Evolutionary conservation across 2,329 filamentous ascomycete genomes (phyloP).

Genomic region (Cercospora sp.): DNA sequence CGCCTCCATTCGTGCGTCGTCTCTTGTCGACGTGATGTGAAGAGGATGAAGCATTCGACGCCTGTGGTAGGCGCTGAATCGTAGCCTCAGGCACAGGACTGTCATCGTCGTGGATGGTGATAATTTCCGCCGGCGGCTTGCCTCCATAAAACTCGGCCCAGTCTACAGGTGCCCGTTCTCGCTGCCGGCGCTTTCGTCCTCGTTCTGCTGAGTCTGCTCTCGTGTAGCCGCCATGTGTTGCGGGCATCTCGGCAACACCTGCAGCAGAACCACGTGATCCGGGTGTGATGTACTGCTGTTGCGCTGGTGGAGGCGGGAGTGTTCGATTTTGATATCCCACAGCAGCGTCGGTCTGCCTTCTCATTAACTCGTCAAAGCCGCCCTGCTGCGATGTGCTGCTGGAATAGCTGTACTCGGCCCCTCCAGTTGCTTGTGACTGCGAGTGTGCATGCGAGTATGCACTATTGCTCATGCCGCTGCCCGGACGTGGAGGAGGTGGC

Average conservation of each 20-base stretch:
- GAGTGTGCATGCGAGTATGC: constrained; percentile 27
- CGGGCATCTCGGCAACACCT: constrained; percentile 17
- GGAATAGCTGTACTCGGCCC: constrained; percentile 32
- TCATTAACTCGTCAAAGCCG: constrained; percentile 30
- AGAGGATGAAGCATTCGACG: constrained; percentile 31
- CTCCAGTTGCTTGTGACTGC: constrained; percentile 31
- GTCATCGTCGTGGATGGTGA: constrained; percentile 54
- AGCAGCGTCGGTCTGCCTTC: constrained; percentile 32
- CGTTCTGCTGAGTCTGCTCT: constrained; percentile 23
- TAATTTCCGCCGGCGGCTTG: constrained; percentile 51
- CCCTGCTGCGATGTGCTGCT: constrained; percentile 21
- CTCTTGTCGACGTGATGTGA: constrained; percentile 68
- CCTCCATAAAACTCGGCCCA: constrained; percentile 42
- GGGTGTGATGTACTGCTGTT: constrained; percentile 23
- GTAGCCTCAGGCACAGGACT: constrained; percentile 30
- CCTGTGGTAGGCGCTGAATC: constrained; percentile 27
- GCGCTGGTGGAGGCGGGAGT: constrained; percentile 24
- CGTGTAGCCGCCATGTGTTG: constrained; percentile 16
- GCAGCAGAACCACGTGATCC: constrained; percentile 31
- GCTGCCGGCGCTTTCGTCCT: constrained; percentile 26
- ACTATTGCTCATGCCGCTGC: constrained; percentile 36
- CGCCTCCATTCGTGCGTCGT: constrained; percentile 60
- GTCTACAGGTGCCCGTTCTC: constrained; percentile 35
- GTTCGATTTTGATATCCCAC: constrained; percentile 29
- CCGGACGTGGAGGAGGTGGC: constrained; percentile 33